Evolutionary conservation across 2,329 filamentous ascomycete species (phyloP), one percentile per base, ranked within the genome.

Genomic region (Exophiala viscosa): DNA sequence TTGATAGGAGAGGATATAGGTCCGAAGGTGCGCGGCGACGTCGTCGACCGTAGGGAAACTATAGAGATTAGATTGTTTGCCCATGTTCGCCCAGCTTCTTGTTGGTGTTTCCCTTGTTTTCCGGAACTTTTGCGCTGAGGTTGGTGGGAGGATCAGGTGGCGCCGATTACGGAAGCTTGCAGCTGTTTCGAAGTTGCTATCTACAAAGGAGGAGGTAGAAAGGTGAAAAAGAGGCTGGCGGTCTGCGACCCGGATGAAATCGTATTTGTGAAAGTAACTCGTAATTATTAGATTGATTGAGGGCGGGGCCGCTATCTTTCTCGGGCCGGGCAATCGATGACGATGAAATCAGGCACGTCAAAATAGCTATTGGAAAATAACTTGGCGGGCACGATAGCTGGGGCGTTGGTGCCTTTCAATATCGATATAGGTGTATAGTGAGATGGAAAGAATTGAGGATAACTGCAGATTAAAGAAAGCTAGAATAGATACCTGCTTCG

Each of bases 1-100:
- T 73, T 99, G 92, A 65, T 81, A 84, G 64, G 87, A 81, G 64
- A 96, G 79, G 64, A 97, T 77, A 73, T 95, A 96, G 63, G 82
- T 76, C 67, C 91, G 87, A 63, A 99, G 82, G 60, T 86, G 85
- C 34, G 80, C 75, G 15, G 90, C 88, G 62, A 99, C 84, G 54
- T 82, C 77, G 60, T 83, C 79, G 65, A 80, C 74, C 70, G 78
- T 79, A 62, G 83, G 75, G 73, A 95, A 97, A 62, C 87, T 83
- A 79, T 88, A 95, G 65, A 99, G 86, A 63, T 79, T 82, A 61
- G 81, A 71, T 57, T 69, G 64, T 54, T 69, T 65, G 44, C 65
- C 63, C 74, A 76, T 76, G 14, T 40, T 61, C 17, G 10, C 28
- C 28, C 33, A 18, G 7, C 10, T 20, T 32, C 18, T 23, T 18